phyloP scores from a whole-genome alignment of 768 basidiomycete genomes.

The Agrocybe chaxingu region DNA sequence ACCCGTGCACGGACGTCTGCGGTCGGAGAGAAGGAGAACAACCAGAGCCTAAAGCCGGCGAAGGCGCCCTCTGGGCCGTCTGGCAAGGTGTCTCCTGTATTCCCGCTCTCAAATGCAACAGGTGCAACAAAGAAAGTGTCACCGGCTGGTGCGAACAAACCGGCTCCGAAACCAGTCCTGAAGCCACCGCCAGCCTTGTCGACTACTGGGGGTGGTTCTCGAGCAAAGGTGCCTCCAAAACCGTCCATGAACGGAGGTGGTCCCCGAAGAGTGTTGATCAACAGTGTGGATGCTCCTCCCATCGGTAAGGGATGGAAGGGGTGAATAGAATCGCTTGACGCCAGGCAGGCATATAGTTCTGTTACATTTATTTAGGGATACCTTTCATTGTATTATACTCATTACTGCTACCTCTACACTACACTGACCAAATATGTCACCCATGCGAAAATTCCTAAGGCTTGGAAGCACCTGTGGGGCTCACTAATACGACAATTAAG shows the following conservation, averaged over 20 bases:
- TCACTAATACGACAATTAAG: no score
- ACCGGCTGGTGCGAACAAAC: conserved; percentile 18
- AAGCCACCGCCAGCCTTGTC: conserved; percentile 5
- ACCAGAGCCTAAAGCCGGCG: conserved; percentile 14
- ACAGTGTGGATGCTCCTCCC: conserved; percentile 60
- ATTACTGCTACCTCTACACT: no score
- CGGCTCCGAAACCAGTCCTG: conserved; percentile 12
- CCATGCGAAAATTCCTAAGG: no score
- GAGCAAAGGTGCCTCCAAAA: conserved; percentile 17
- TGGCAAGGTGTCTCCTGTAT: conserved; percentile 20
- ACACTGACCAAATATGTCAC: no score
- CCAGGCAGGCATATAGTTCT: conserved; percentile 2
- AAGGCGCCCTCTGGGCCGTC: conserved; percentile 7
- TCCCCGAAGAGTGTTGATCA: conserved; percentile 63
- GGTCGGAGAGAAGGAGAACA: conserved; percentile 36
- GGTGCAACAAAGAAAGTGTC: conserved; percentile 17
- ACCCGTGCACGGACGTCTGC: conserved; percentile 12
- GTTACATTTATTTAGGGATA: neutral
- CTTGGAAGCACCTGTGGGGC: no score
- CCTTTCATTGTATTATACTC: no score
- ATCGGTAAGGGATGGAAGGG: conserved; percentile 47
- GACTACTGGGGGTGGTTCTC: conserved; percentile 1
- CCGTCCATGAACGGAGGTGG: conserved; percentile 38
- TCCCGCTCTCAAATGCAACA: neutral
- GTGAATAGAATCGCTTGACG: conserved; percentile 16